Percentiles rank a stretch among this genome's conserved stretches.
Conservation (phyloP, 768 basidiomycete genomes). For the Trametes cingulata region DNA sequence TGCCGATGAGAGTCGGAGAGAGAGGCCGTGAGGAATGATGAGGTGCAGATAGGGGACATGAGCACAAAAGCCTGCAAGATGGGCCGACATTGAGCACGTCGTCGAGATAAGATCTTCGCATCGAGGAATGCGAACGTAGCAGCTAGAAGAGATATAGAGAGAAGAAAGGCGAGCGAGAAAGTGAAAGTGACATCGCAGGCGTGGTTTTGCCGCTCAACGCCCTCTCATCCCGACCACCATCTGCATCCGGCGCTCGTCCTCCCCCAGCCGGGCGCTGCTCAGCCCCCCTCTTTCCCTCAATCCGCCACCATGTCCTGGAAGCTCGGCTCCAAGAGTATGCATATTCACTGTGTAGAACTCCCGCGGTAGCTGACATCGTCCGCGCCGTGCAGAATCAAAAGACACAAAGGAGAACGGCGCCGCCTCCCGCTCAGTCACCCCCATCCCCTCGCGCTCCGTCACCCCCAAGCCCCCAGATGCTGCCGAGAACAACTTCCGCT, state of each 20-base stretch:
- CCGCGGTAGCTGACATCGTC: constrained; percentile 1
- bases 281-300: background rate
- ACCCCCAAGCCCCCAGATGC: constrained; percentile 57
- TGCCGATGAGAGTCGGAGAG: constrained; percentile 10
- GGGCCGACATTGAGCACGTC: background rate
- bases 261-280: background rate
- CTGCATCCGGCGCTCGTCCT: constrained; percentile 2
- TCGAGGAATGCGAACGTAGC: background rate
- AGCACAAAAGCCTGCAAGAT: background rate
- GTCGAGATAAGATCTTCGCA: constrained; percentile 10
- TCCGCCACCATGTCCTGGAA: constrained; percentile 29
- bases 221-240: background rate
- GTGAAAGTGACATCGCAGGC: background rate
- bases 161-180: background rate
- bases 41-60: background rate
- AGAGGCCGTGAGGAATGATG: background rate
- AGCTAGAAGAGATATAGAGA: background rate
- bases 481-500: constrained; percentile 57
- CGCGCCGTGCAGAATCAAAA: constrained; percentile 53
- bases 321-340: constrained; percentile 33
- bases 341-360: background rate
- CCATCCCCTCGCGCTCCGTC: constrained; percentile 78
- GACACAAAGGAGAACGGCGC: constrained; percentile 70
- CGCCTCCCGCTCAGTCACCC: constrained; percentile 76
- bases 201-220: background rate